Conservation (phyloP, 306 rosid species). For the Sophora flavescens region DNA sequence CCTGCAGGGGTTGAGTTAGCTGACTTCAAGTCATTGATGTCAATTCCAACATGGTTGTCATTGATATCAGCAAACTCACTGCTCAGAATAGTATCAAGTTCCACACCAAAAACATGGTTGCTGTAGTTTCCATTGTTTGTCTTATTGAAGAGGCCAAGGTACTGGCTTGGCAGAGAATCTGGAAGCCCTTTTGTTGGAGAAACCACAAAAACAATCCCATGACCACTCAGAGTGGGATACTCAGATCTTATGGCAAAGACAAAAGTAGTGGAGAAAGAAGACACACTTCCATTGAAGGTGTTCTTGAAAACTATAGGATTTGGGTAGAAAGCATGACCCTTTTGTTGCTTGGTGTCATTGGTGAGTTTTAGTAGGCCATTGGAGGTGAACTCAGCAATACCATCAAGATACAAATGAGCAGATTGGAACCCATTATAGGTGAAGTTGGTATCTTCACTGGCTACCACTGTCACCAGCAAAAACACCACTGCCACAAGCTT, state of each 20-base stretch:
- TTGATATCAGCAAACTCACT: constrained; percentile 60
- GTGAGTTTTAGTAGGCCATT: constrained; percentile 68
- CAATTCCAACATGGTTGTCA: constrained; percentile 76
- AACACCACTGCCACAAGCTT: constrained; percentile 35
- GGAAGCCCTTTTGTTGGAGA: constrained; percentile 61
- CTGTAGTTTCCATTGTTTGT: constrained; percentile 52
- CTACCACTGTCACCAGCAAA: constrained; percentile 37
- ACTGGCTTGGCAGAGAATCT: constrained; percentile 50
- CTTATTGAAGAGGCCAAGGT: constrained; percentile 65
- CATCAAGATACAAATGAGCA: constrained; percentile 54
- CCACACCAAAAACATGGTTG: constrained; percentile 63
- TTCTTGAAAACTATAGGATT: constrained; percentile 58
- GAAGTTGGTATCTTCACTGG: constrained; percentile 51
- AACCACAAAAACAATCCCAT: constrained; percentile 67
- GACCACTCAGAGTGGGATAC: constrained; percentile 55
- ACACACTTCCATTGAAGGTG: constrained; percentile 40
- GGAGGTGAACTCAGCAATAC: constrained; percentile 54
- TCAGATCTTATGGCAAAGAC: constrained; percentile 63
- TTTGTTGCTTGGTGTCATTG: constrained; percentile 51
- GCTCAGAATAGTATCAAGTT: constrained; percentile 66
- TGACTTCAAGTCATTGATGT: constrained; percentile 62
- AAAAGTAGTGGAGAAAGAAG: constrained; percentile 69
- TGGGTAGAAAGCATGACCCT: constrained; percentile 68
- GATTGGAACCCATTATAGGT: constrained; percentile 61
- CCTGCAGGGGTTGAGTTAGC: constrained; percentile 49